Base-by-base conservation (phyloP, 495 filamentous ascomycete genomes). In the Penicillium macrosclerotiorum region DNA sequence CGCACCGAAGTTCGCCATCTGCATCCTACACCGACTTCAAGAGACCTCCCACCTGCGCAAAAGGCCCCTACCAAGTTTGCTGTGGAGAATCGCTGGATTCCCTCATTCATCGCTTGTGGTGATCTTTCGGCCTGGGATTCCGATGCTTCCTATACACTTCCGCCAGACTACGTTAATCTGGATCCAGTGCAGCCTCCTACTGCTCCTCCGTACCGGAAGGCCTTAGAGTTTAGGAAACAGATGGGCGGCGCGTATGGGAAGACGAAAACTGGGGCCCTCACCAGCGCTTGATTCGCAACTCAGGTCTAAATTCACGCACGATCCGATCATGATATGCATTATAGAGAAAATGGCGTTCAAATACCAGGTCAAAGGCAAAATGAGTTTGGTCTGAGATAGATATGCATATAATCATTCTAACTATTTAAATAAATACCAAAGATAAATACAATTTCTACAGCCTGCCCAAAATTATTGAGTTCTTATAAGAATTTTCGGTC, bases 171-270 rank as follows among this genome's bases (percentile, higher is more conserved):
- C 54, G 78, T 88, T 30, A 89, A 82, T 41, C 79, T 96, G 24
- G 91, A 95, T 62, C 93, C 93, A 0, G 79, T 98, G n/a, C 93
- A 96, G 51, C 92, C 91, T 5, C 93, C 93, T 5, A 97, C 90
- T 8, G 94, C 94, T 6, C 93, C 93, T 2, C 94, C 93, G 0
- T 98, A 98, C 50, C 90, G 90, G 62, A 78, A 81, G 12, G 93
- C 94, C 3, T 71, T 98, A 46, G 93, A 98, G 62, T 67, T 94
- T 69, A 78, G 89, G 54, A 83, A 84, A 63, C 74, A 80, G 43
- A 75, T 79, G 39, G 88, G 89, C 11, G 89, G 89, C 13, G 83
- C 85, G 1, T 90, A 93, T 61, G 89, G 89, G 1, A 94, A 90
- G 67, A 90, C 86, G 11, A 85, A 78, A n/a, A n/a, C n/a, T n/a